phyloP scores from a whole-genome alignment of 257 asterid genomes.

The Fraxinus quadrangulata region DNA sequence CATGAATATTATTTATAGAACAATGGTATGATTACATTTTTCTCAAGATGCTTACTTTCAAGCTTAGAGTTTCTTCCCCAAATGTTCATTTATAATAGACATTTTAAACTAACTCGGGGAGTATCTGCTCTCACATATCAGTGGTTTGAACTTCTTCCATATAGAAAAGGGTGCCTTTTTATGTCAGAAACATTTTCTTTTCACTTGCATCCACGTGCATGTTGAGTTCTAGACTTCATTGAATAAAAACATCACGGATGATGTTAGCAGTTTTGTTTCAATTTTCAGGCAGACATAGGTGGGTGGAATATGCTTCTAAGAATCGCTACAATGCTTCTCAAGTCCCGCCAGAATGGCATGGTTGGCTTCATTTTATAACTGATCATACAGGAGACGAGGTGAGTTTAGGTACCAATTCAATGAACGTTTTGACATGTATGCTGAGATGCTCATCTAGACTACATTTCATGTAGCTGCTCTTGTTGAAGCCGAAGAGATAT shows the following conservation, averaged over 20 bases:
- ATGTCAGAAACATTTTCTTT: neutral
- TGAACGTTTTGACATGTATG: slow-evolving; percentile 1
- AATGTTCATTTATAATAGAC: neutral
- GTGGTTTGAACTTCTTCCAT: neutral
- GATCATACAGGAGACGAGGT: slow-evolving; percentile 99
- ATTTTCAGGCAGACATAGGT: slow-evolving; percentile 84
- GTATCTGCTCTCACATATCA: neutral
- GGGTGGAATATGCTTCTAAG: slow-evolving; percentile 98
- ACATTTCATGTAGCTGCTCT: slow-evolving; percentile 62
- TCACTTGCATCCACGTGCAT: neutral
- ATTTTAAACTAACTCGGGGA: slow-evolving; percentile 1
- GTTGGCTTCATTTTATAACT: slow-evolving; percentile 92
- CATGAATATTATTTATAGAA: neutral
- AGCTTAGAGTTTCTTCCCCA: neutral
- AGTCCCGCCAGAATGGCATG: slow-evolving; percentile 99
- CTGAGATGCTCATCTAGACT: slow-evolving; percentile 29
- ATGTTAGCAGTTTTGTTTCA: neutral
- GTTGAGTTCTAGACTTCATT: slow-evolving; percentile 4
- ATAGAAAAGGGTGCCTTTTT: neutral
- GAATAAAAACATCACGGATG: slow-evolving; percentile 15
- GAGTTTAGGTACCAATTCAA: slow-evolving; percentile 17
- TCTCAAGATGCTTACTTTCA: slow-evolving; percentile 5
- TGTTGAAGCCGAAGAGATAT: slow-evolving; percentile 86
- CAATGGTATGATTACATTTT: neutral
- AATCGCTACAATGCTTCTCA: slow-evolving; percentile 95